Evolutionary conservation across 2,329 filamentous ascomycete species (phyloP).

Genomic region (Calonectria pseudoreteaudii): DNA sequence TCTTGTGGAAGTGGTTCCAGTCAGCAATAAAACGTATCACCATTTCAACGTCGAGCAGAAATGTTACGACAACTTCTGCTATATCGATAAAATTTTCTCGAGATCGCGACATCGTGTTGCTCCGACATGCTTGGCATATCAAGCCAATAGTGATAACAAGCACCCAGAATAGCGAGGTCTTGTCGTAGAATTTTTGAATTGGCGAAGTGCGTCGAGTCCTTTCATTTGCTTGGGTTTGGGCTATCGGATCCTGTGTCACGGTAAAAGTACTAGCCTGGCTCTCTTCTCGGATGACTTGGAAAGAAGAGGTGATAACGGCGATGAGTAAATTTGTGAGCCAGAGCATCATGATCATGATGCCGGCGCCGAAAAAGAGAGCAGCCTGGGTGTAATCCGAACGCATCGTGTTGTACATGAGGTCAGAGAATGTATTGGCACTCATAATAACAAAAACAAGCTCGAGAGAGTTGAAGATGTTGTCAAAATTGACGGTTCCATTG

Average conservation of each 20-base stretch:
- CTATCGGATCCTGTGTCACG: slow-evolving; percentile 68
- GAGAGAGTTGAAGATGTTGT: slow-evolving; percentile 91
- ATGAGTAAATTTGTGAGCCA: slow-evolving; percentile 97
- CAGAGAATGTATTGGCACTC: slow-evolving; percentile 96
- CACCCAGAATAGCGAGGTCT: slow-evolving; percentile 83
- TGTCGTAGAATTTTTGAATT: slow-evolving; percentile 80
- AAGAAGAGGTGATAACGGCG: slow-evolving; percentile 97
- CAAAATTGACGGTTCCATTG: slow-evolving; percentile 90
- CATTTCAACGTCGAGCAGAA: slow-evolving; percentile 86
- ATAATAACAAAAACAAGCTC: slow-evolving; percentile 98
- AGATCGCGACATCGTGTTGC: slow-evolving; percentile 75
- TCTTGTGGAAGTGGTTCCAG: slow-evolving; percentile 83
- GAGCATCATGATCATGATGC: slow-evolving; percentile 91
- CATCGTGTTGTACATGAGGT: slow-evolving; percentile 93
- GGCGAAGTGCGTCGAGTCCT: slow-evolving; percentile 51
- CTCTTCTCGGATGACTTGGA: slow-evolving; percentile 97
- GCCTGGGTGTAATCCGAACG: slow-evolving; percentile 91
- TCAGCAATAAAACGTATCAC: slow-evolving; percentile 80
- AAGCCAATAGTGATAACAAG: slow-evolving; percentile 82
- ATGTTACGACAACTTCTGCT: slow-evolving; percentile 81
- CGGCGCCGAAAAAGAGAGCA: slow-evolving; percentile 79
- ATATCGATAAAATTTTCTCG: slow-evolving; percentile 75
- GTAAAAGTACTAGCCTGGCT: slow-evolving; percentile 95
- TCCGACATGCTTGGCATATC: slow-evolving; percentile 82
- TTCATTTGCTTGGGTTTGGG: slow-evolving; percentile 53